A percentile compares a stretch with the other conserved stretches of the same genome.
These are phyloP conservation scores for Papilionanthe hybrid DNA, from an alignment of 116 monocot genomes.

Conservation along the genomic window DNA sequence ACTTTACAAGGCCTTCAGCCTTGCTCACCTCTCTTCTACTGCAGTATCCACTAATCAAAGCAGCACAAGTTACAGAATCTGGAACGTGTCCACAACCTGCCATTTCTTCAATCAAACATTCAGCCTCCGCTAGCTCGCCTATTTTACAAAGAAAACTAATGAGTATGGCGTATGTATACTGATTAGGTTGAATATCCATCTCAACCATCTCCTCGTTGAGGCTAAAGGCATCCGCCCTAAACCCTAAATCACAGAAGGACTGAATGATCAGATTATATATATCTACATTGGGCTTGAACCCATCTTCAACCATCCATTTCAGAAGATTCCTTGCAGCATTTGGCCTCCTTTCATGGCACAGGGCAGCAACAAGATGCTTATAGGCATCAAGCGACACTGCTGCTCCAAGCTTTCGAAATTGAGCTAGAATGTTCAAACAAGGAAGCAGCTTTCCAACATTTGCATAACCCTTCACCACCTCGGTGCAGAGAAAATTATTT, in stretches of 20 bases:
- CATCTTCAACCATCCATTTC: conserved; percentile 41
- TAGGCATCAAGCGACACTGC: conserved; percentile 33
- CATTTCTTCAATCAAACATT: conserved; percentile 67
- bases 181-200: conserved; percentile 32
- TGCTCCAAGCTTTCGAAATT: conserved; percentile 40
- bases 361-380: conserved; percentile 27
- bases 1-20: conserved; percentile 53
- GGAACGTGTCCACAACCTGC: conserved; percentile 29
- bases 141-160: conserved; percentile 45
- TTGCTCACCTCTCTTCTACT: conserved; percentile 31
- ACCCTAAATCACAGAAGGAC: conserved; percentile 45
- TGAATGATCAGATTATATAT: conserved; percentile 48
- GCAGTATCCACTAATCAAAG: conserved; percentile 43
- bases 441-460: conserved; percentile 41
- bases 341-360: conserved; percentile 56
- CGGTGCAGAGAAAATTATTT: conserved; percentile 37
- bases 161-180: conserved; percentile 40
- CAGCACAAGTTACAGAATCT: conserved; percentile 39
- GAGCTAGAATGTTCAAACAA: conserved; percentile 60
- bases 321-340: conserved; percentile 66
- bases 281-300: conserved; percentile 31
- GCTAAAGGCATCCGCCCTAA: conserved; percentile 27
- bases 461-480: conserved; percentile 45
- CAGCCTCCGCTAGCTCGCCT: conserved; percentile 42
- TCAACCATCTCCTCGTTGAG: conserved; percentile 67